Evolutionary conservation across 2,329 filamentous ascomycete species (phyloP), one percentile per base, ranked within the genome.

Genomic region (Calonectria leucothoes): DNA sequence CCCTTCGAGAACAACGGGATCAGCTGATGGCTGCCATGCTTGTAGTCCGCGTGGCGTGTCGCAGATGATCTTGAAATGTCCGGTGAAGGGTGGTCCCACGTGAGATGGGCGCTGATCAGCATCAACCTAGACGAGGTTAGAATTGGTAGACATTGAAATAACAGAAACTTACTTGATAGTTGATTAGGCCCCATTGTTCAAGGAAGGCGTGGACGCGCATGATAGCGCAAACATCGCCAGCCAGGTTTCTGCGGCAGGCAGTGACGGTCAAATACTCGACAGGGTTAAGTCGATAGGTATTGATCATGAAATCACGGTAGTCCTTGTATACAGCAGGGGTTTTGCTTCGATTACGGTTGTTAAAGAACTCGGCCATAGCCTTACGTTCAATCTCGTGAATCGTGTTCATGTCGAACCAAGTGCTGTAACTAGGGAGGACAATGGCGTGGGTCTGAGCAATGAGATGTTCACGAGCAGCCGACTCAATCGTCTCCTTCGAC

Each of bases 301-400:
- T 99, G 87, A 99, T 95, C 97, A 99, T 99, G 83, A 99, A 99
- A 83, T 99, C 97, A 79, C 97, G 93, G 85, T 99, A 99, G 83
- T 99, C 97, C 86, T 98, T 98, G 88, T 99, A 99, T 27, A 98
- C 95, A 63, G 95, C 93, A 1, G 95, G 94, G 0, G 97, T 99
- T 87, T 99, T 99, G 92, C 97, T 98, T 81, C 97, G 94, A 86
- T 99, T 99, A 73, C 97, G 92, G 84, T 93, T 96, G 87, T 99
- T 99, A 91, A 99, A 99, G 87, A 98, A 99, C 84, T 99, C 97
- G 25, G 96, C 95, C 78, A 99, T 90, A 10, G 95, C 95, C 85
- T 98, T 99, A 82, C 94, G 94, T 87, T 99, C 97, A 80, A 98
- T 94, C 74, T 92, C 91, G 85, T 98, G 94, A 82, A 99, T 94